These are phyloP conservation scores for Cyclotella choctawhatcheeana DNA, from an alignment of 108 stramenopile species.

Conservation along the genomic window DNA sequence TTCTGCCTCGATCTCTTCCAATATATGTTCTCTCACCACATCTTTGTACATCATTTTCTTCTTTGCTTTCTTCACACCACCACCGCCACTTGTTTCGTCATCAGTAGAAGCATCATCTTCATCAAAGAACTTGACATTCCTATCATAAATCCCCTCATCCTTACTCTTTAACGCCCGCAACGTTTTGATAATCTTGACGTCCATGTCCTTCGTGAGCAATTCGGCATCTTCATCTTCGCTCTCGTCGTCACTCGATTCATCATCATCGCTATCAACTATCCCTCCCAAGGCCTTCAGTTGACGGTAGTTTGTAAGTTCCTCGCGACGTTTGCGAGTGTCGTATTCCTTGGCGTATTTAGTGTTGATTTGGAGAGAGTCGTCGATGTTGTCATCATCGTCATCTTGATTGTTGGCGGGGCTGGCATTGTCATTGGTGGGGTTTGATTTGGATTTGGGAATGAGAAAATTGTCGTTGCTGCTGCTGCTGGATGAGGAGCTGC, in stretches of 20 bases:
- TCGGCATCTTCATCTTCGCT: slow-evolving; percentile 82
- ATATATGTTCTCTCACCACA: slow-evolving; percentile 93
- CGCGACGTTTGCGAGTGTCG: slow-evolving; percentile 70
- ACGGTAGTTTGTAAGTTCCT: slow-evolving; percentile 63
- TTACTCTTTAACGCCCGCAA: slow-evolving; percentile 78
- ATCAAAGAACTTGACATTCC: slow-evolving; percentile 64
- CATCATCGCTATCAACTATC: slow-evolving; percentile 48
- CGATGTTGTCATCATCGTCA: slow-evolving; percentile 1
- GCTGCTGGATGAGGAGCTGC: slow-evolving; percentile 24
- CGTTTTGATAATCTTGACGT: slow-evolving; percentile 79
- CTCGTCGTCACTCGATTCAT: slow-evolving; percentile 48
- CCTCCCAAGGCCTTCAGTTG: slow-evolving; percentile 30
- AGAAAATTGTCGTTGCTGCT: slow-evolving; percentile 12
- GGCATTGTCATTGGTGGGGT: slow-evolving; percentile 2
- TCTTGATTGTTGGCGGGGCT: background rate
- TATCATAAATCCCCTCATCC: slow-evolving; percentile 81
- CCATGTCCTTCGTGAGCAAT: slow-evolving; percentile 69
- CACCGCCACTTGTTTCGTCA: slow-evolving; percentile 14
- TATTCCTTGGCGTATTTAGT: slow-evolving; percentile 72
- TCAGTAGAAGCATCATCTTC: slow-evolving; percentile 41
- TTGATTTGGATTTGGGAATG: slow-evolving; percentile 29
- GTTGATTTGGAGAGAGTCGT: slow-evolving; percentile 56
- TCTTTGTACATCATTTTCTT: slow-evolving; percentile 85
- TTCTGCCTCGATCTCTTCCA: slow-evolving; percentile 77
- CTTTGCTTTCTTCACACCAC: slow-evolving; percentile 20